Evolutionary conservation across 768 basidiomycete genomes (phyloP).

Genomic region (Suillus cothurnatus): DNA sequence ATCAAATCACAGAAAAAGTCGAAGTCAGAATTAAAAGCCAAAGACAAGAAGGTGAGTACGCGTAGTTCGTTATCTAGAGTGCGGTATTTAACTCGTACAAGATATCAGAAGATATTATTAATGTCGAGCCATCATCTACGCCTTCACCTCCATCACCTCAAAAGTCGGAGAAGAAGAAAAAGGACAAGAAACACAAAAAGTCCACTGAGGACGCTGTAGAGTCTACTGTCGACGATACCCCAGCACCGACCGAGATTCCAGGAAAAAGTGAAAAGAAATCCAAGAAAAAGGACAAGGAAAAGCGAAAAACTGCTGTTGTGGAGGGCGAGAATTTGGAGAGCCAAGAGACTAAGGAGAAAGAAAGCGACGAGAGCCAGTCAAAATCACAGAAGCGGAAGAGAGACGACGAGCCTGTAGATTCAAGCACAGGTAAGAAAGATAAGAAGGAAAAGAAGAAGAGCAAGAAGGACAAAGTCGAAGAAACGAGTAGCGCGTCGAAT

Average conservation of each 20-base stretch:
- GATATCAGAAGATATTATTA: constrained; percentile 10
- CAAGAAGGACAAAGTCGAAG: constrained; percentile 32
- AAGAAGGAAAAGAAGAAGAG: constrained; percentile 18
- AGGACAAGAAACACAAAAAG: constrained; percentile 16
- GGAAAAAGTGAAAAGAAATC: constrained; percentile 19
- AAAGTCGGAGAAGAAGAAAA: constrained; percentile 22
- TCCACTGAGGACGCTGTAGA: constrained; percentile 17
- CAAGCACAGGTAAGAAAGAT: constrained; percentile 14
- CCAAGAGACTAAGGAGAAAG: constrained; percentile 9
- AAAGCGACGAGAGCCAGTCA: constrained; percentile 11
- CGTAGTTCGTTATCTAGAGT: neutral
- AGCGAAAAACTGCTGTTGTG: constrained; percentile 13
- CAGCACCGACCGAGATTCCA: constrained; percentile 10
- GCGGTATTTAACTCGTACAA: constrained; percentile 5
- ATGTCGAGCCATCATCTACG: neutral
- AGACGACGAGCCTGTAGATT: constrained; percentile 14
- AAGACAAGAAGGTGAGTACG: constrained; percentile 21
- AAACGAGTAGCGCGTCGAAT: constrained; percentile 16
- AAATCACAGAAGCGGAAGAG: constrained; percentile 40
- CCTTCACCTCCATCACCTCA: neutral
- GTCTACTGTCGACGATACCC: constrained; percentile 14
- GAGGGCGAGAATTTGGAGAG: constrained; percentile 24
- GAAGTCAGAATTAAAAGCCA: constrained; percentile 20
- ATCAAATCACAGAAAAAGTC: constrained; percentile 5
- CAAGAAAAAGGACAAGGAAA: constrained; percentile 21